These are phyloP conservation scores for Tremella fuciformis DNA, from an alignment of 768 basidiomycete species.

Conservation along the genomic window DNA sequence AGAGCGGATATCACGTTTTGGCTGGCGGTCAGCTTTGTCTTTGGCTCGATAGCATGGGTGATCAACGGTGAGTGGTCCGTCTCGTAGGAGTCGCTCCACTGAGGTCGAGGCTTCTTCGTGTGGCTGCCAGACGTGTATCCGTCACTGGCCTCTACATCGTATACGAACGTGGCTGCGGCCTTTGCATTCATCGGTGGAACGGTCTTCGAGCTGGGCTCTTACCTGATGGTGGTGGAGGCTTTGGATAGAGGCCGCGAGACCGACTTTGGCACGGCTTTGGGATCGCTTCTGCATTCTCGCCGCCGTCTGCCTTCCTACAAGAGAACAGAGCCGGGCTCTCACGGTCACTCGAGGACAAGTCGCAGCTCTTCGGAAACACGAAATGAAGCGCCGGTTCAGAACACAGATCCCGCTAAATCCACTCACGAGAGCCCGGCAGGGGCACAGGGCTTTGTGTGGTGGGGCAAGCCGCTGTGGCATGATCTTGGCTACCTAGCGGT, in stretches of 20 bases:
- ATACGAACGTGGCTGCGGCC: conserved; percentile 55
- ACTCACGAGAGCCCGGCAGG: not conserved
- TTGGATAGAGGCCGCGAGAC: conserved; percentile 37
- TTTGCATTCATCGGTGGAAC: conserved; percentile 62
- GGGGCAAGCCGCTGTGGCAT: conserved; percentile 48
- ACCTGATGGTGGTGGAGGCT: conserved; percentile 60
- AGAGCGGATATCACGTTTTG: conserved; percentile 44
- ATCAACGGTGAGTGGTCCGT: conserved; percentile 54
- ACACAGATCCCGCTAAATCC: conserved; percentile 4
- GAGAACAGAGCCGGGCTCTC: too few relatives aligned
- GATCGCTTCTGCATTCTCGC: conserved; percentile 22
- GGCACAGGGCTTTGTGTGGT: conserved; percentile 33
- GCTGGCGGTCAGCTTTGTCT: conserved; percentile 52
- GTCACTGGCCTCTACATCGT: conserved; percentile 43
- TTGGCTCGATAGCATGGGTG: conserved; percentile 59
- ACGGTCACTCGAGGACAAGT: too few relatives aligned
- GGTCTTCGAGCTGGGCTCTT: conserved; percentile 61
- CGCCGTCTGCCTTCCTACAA: conserved; percentile 6
- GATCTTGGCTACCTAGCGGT: conserved; percentile 48
- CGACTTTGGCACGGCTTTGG: conserved; percentile 32
- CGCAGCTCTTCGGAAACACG: too few relatives aligned
- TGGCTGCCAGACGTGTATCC: conserved; percentile 57
- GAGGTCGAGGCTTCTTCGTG: conserved; percentile 55
- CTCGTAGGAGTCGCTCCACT: not conserved
- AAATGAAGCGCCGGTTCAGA: not conserved